Evolutionary conservation across 371 early-diverging fungal genomes (phyloP), one percentile per base, ranked within the genome.

Genomic region (Ordospora colligata): DNA sequence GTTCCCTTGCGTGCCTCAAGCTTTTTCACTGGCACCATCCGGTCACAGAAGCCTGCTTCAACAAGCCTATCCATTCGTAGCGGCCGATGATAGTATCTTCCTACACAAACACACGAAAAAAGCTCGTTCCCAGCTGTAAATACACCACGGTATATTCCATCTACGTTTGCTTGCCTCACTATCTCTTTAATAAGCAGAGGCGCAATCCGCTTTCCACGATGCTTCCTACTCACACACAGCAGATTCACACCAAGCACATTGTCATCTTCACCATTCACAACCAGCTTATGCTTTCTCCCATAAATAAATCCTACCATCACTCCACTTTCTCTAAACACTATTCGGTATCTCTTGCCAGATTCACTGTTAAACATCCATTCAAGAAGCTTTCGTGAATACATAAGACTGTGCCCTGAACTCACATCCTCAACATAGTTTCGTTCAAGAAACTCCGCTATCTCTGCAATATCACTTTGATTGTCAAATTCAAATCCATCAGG

Each of bases 111-210:
- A 1, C 93, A 91, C 80, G 90, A 93, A 9, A 97, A 97, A 54
- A 96, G 84, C 43, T 88, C 87, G 25, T 88, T 88, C 40, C 95
- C 96, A 17, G 91, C 93, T 8, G 98, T 97, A 86, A 96, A 99
- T 1, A 93, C 89, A 32, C 96, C 99, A 82, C 94, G 93, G 88
- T 92, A 95, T 46, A 95, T 91, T 17, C 94, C 94, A 74, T 89
- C 88, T 67, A 90, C 78, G 86, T 97, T 90, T 45, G 91, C 91
- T 44, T 91, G 88, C 51, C 96, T 89, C 1, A 95, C 97, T 52
- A 99, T 89, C 82, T 99, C 98, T 82, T 90, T 90, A 83, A 99
- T 99, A 64, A 99, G 85, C n/a, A 97, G 88, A 14, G 97, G 97
- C 8, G 97, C 92, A 67, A 99, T 86, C 64, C 94, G 89, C 84